Base-by-base conservation (phyloP, 441 rosid species). In the Euphorbia celastroides region DNA sequence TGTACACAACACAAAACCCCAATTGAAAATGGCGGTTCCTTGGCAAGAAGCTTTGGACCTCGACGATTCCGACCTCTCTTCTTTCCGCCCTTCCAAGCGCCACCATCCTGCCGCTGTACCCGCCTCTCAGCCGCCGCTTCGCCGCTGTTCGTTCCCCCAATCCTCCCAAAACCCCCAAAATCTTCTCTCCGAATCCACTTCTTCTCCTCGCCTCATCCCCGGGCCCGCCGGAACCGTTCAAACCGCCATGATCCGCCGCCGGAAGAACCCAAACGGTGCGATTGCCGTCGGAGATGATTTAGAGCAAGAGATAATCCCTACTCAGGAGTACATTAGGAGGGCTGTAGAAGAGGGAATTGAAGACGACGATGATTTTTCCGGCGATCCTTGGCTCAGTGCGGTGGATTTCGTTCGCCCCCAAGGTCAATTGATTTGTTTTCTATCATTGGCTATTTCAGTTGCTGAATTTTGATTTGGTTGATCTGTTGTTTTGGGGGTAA, bases 31-130 rank as follows among this genome's bases (percentile, higher is more conserved):
- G 66, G 65, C 20, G 4, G 31, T 28, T 27, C 80, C 87, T 27
- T 92, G 97, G 97, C 89, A 87, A 73, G 82, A 86, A 70, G 78
- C 79, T 62, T 83, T 87, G 25, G 92, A 87, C 69, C 79, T 82
- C 0, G 90, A 82, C 66, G 91, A 83, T 57, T 78, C 83, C 34
- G 87, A 81, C 28, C 74, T 81, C 72, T 70, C 85, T 20, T 70
- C 79, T 52, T 79, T 81, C 62, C 86, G 74, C 20, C 95, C 93
- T 67, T 70, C 82, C 74, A 88, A 85, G 61, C 88, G 84, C 64
- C 89, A 74, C 64, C 36, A 28, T n/a, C 26, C 38, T 4, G 38
- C 38, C 5, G 38, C 38, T 9, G 38, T 34, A 34, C 9, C 38
- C 9, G 4, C 38, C 9, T 34, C 38, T 34, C 38, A 34, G 38